Conservation (phyloP, 129 eudicot genomes). For the Gnaphalium uliginosum region DNA sequence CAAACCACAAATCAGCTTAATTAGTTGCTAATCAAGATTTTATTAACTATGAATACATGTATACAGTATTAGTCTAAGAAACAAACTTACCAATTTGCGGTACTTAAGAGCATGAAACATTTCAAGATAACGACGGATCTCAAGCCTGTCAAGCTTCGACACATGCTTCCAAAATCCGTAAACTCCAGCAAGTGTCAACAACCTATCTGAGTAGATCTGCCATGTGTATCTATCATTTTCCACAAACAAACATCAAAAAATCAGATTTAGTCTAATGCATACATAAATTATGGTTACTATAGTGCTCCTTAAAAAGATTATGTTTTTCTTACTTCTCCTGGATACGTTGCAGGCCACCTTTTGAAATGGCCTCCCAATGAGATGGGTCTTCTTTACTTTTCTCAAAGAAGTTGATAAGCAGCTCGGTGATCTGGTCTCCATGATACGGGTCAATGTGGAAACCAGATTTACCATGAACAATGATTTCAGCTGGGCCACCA, state of each 20-base stretch:
- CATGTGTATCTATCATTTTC: constrained; percentile 40
- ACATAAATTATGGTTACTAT: not conserved
- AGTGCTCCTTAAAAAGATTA: not conserved
- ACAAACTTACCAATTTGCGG: constrained; percentile 37
- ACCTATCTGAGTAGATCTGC: constrained; percentile 48
- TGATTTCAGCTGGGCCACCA: constrained; percentile 51
- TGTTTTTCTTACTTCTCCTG: constrained; percentile 41
- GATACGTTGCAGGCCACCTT: constrained; percentile 43
- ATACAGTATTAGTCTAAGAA: not conserved
- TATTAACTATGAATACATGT: not conserved
- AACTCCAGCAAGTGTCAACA: constrained; percentile 49
- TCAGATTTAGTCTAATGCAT: not conserved
- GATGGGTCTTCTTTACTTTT: constrained; percentile 36
- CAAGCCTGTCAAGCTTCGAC: constrained; percentile 42
- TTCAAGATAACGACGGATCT: constrained; percentile 49
- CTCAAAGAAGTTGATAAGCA: constrained; percentile 44
- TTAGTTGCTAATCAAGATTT: not conserved
- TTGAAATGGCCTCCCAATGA: constrained; percentile 46
- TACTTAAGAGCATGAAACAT: constrained; percentile 45
- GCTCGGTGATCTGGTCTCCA: constrained; percentile 42
- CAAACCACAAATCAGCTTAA: not conserved
- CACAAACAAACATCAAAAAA: not conserved
- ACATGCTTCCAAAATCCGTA: constrained; percentile 52
- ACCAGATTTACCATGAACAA: constrained; percentile 49
- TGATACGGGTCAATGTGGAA: constrained; percentile 49